Evolutionary conservation across 2,329 filamentous ascomycete genomes (phyloP).

Genomic region (Trichoderma endophyticum): DNA sequence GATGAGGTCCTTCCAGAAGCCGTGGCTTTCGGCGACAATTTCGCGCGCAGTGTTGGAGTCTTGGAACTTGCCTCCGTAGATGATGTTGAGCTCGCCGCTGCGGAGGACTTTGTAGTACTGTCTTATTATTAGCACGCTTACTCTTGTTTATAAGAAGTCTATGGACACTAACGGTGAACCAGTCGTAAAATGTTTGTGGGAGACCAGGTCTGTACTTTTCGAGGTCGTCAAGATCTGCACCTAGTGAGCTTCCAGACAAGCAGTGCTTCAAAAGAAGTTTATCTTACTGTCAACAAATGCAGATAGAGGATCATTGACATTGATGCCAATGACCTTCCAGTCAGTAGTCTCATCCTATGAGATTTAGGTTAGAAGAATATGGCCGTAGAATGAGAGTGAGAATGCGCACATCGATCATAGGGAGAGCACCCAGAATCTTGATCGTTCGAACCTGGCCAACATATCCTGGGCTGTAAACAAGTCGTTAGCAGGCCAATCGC

Average conservation of each 20-base stretch:
- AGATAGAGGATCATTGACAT: conserved; percentile 39
- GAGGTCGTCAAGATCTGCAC: conserved; percentile 34
- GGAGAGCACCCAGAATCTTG: conserved; percentile 40
- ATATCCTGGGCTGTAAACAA: conserved; percentile 27
- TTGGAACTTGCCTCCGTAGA: conserved; percentile 37
- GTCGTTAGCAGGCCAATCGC: background rate
- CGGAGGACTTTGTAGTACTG: conserved; percentile 42
- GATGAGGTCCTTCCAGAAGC: conserved; percentile 40
- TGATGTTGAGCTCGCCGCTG: conserved; percentile 35
- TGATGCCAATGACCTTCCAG: conserved; percentile 41
- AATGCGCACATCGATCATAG: conserved; percentile 35
- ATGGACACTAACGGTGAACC: conserved; percentile 35
- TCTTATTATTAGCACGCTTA: background rate
- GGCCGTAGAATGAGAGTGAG: background rate
- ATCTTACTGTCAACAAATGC: conserved; percentile 32
- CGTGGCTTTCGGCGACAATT: conserved; percentile 37
- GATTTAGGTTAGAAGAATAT: background rate
- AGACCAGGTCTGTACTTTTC: conserved; percentile 39
- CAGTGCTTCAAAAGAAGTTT: accelerated
- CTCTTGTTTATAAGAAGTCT: background rate
- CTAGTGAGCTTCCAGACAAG: conserved; percentile 17
- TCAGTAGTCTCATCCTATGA: conserved; percentile 31
- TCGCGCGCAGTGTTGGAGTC: conserved; percentile 32
- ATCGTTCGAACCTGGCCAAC: conserved; percentile 41
- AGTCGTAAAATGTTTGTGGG: conserved; percentile 35